Evolutionary conservation across 306 rosid species (phyloP), one percentile per base, ranked within the genome.

Genomic region (Malus sieversii): DNA sequence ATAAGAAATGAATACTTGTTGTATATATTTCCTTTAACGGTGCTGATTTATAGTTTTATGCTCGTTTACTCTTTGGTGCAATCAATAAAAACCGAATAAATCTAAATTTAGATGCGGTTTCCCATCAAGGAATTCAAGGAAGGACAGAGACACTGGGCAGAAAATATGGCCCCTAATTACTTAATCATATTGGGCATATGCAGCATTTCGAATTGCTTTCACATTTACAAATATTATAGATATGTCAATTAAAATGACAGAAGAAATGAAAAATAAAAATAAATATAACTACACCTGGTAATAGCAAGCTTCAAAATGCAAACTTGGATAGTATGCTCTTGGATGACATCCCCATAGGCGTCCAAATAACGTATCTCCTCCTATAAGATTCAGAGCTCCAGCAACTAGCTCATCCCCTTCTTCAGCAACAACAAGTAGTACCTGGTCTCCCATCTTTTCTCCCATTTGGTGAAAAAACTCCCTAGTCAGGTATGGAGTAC

Each of bases 281-380:
- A 32, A 69, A 8, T 10, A 51, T 40, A 61, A 40, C 29, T 20
- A 64, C 32, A 94, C 98, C 98, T 94, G 98, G 85, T 94, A 94
- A 80, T 94, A 94, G 75, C 98, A 94, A 63, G 98, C 94, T 88
- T 94, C 98, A 85, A 94, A 94, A 86, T 94, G 98, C 82, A 92
- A 79, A 81, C 96, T 82, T 66, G 97, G 98, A 77, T 88, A 94
- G 83, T 90, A 87, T 67, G 85, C 75, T 62, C 63, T 79, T n/a
- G 94, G 90, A 30, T 70, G 88, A 78, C 98, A 90, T 25, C 98
- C 98, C 98, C 97, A 94, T 60, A 94, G 87, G 68, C 96, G 96
- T 75, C 98, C 98, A 75, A 65, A 94, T 86, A 94, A 78, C 18
- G 96, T 85, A 85, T 94, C 98, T 75, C 98, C 98, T 76, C 98